Conservation (phyloP, 1,139 yeast species). For the Kurtzmaniella quercitrusa region DNA sequence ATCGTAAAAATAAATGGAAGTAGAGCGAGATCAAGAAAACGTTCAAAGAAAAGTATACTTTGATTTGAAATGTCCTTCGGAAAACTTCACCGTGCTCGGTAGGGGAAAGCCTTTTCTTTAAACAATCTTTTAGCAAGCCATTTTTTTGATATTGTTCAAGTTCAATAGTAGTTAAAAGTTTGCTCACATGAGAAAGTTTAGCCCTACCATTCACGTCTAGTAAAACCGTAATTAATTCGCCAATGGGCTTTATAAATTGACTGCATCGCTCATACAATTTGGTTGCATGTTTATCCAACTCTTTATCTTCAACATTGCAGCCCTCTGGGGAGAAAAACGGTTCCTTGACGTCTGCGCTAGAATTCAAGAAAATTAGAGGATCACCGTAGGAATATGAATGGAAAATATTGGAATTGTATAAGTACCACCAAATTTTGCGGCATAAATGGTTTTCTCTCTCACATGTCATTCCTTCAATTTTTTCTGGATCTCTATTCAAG, state of each 20-base stretch:
- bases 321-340: slow-evolving; percentile 24
- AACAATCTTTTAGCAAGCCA: slow-evolving; percentile 21
- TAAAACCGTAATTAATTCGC: slow-evolving; percentile 14
- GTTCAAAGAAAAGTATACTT: slow-evolving; percentile 25
- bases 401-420: slow-evolving; percentile 23
- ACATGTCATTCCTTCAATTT: slow-evolving; percentile 23
- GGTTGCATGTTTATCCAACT: slow-evolving; percentile 21
- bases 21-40: slow-evolving; percentile 32
- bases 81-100: slow-evolving; percentile 8
- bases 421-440: slow-evolving; percentile 50
- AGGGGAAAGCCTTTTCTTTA: slow-evolving; percentile 7
- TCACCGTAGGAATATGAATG: slow-evolving; percentile 28
- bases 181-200: slow-evolving; percentile 22
- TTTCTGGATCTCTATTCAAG: slow-evolving; percentile 41
- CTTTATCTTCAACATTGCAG: slow-evolving; percentile 18
- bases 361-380: slow-evolving; percentile 18
- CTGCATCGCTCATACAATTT: slow-evolving; percentile 12
- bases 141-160: slow-evolving; percentile 12
- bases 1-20: slow-evolving; percentile 38
- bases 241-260: slow-evolving; percentile 4
- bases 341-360: slow-evolving; percentile 23
- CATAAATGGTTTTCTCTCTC: slow-evolving; percentile 32
- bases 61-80: slow-evolving; percentile 22
- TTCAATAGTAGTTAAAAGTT: slow-evolving; percentile 20
- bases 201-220: slow-evolving; percentile 20